These are phyloP conservation scores for Pelargonium australe DNA, from an alignment of 441 rosid genomes.

Conservation along the genomic window DNA sequence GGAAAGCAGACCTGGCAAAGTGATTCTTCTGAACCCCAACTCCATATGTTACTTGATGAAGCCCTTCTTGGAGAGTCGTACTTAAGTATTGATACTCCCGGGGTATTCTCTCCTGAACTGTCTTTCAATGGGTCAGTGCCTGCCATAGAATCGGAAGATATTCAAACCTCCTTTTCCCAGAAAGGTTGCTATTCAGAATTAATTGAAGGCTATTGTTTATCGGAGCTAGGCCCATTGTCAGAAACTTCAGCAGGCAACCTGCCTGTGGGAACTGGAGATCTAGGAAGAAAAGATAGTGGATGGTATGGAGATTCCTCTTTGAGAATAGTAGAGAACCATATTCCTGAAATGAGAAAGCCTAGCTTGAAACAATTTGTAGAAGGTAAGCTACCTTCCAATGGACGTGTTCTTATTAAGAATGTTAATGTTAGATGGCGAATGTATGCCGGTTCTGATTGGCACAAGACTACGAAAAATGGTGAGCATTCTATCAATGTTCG, in stretches of 20 bases:
- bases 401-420: constrained; percentile 55
- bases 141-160: constrained; percentile 36
- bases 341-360: constrained; percentile 55
- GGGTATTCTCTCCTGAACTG: constrained; percentile 30
- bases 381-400: constrained; percentile 41
- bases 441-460: constrained; percentile 87
- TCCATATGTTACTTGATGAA: constrained; percentile 35
- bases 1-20: constrained; percentile 34
- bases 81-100: constrained; percentile 35
- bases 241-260: constrained; percentile 49
- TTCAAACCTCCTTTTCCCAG: constrained; percentile 48
- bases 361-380: constrained; percentile 37
- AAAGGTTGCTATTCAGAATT: constrained; percentile 55
- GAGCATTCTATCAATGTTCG: constrained; percentile 24
- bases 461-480: constrained; percentile 28
- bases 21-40: constrained; percentile 38
- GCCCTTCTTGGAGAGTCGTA: constrained; percentile 38
- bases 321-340: constrained; percentile 75
- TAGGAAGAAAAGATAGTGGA: constrained; percentile 57
- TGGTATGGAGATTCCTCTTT: constrained; percentile 69
- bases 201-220: constrained; percentile 73
- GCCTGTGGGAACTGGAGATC: constrained; percentile 36
- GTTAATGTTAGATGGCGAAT: constrained; percentile 75
- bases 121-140: constrained; percentile 40
- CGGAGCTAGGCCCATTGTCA: constrained; percentile 51